Evolutionary conservation across 2,329 filamentous ascomycete genomes (phyloP), one percentile per base, ranked within the genome.

Genomic region (Fusarium sulawesiense): DNA sequence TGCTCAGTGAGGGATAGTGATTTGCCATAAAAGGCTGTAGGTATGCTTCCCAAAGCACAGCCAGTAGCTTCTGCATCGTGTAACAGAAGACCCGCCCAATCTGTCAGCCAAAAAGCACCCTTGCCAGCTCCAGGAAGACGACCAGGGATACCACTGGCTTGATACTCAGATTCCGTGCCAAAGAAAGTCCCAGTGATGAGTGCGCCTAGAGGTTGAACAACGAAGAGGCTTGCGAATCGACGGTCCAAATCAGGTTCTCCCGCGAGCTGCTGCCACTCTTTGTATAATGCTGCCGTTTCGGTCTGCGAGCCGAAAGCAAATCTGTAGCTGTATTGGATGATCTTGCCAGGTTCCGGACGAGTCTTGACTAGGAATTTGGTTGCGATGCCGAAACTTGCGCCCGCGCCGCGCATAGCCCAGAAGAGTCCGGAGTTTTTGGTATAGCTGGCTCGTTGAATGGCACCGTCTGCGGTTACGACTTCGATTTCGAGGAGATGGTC

Each of bases 171-270:
- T 46, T 84, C 78, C 0, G 85, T 86, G 12, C 89, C 89, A 72
- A 89, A 91, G 71, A 87, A 91, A 0, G 86, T 88, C 4, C 86
- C 88, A 0, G 85, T 86, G 68, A 91, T 86, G 61, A 89, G 74
- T 56, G 83, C 83, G 2, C 87, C 87, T 0, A 86, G 76, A 23
- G 85, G 83, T 34, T 86, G 81, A 46, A 88, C 79, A 34, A 88
- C 81, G 56, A 91, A 85, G 55, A 88, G 82, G 7, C 83, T 85
- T 4, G 86, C 84, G 70, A 91, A 89, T 20, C 88, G 85, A 42
- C 86, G 83, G 66, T 88, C 87, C 6, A 91, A 80, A 2, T 80
- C 75, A 4, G 86, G 84, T 60, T 90, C 85, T 1, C 82, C 77
- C 40, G 88, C 79, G 14, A 91, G 79, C 2, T 80, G 79, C 66